These are phyloP conservation scores for Trametes sanguinea DNA, from an alignment of 768 basidiomycete species.

Conservation along the genomic window DNA sequence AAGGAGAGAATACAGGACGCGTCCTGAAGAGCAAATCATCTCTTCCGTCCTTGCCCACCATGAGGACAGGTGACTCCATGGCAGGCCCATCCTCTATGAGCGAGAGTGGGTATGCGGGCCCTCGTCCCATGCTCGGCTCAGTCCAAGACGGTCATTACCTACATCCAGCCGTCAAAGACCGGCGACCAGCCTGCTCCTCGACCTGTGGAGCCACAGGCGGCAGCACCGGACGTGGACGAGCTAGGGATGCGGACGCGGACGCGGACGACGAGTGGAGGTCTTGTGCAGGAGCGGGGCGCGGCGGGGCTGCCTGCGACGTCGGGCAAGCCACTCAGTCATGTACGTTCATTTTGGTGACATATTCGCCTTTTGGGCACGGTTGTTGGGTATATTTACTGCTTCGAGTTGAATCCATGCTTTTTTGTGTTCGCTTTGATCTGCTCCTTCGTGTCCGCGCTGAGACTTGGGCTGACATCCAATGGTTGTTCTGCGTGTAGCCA, in stretches of 20 bases:
- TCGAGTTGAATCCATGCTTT: constrained; percentile 27
- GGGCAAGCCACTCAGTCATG: constrained; percentile 77
- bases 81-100: constrained; percentile 22
- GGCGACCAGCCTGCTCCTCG: constrained; percentile 42
- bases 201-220: constrained; percentile 14
- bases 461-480: constrained; percentile 16
- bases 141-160: constrained; percentile 76
- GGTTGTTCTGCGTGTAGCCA: constrained; percentile 48
- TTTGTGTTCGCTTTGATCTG: constrained; percentile 10
- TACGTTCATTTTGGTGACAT: constrained; percentile 76
- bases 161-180: constrained; percentile 52
- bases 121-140: constrained; percentile 55
- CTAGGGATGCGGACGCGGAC: constrained; percentile 36
- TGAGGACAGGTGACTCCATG: constrained; percentile 30
- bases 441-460: constrained; percentile 17
- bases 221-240: constrained; percentile 39
- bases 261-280: constrained; percentile 30
- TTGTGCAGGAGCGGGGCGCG: constrained; percentile 21
- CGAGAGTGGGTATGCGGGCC: constrained; percentile 20
- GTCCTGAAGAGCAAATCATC: constrained; percentile 46
- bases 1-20: constrained; percentile 36
- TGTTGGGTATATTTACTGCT: constrained; percentile 2
- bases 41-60: constrained; percentile 37
- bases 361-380: constrained; percentile 8
- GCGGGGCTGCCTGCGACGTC: constrained; percentile 43